phyloP scores from a whole-genome alignment of 495 filamentous ascomycete species.

The Eremomyces bilateralis region DNA sequence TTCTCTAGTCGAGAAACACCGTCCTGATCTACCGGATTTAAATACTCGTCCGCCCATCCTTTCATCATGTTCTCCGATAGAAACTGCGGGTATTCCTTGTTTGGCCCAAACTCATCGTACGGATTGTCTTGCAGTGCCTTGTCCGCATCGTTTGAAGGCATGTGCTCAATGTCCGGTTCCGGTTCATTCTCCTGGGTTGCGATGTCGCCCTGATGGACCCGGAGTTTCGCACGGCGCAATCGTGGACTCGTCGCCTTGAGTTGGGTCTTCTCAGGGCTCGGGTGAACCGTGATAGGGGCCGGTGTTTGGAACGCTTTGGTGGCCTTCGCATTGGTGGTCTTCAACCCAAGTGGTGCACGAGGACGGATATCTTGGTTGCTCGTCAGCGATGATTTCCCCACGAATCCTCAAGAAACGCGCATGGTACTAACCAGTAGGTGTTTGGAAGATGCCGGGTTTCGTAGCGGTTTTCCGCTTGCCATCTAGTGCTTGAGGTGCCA shows the following conservation, averaged over 20 bases:
- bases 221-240: conserved; percentile 23
- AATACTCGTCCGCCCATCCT: conserved; percentile 42
- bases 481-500: conserved; percentile 30
- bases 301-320: conserved; percentile 40
- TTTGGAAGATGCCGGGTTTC: conserved; percentile 44
- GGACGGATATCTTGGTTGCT: conserved; percentile 30
- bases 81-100: conserved; percentile 23
- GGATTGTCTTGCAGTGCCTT: conserved; percentile 44
- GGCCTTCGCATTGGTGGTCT: conserved; percentile 88
- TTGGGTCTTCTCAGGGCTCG: conserved; percentile 26
- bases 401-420: too few relatives aligned
- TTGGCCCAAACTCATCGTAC: conserved; percentile 50
- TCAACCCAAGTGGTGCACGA: conserved; percentile 69
- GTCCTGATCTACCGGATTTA: conserved; percentile 41
- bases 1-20: conserved; percentile 41
- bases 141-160: conserved; percentile 33
- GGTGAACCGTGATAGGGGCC: conserved; percentile 23
- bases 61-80: conserved; percentile 42
- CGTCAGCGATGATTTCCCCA: too few relatives aligned
- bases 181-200: conserved; percentile 36
- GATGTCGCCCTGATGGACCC: conserved; percentile 23
- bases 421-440: conserved; percentile 48
- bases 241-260: conserved; percentile 30
- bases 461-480: conserved; percentile 35
- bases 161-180: conserved; percentile 52